A percentile compares a stretch with the other conserved stretches of the same genome.
Conservation (phyloP, 768 basidiomycete genomes). For the Lanmaoa pseudosensibilis region DNA sequence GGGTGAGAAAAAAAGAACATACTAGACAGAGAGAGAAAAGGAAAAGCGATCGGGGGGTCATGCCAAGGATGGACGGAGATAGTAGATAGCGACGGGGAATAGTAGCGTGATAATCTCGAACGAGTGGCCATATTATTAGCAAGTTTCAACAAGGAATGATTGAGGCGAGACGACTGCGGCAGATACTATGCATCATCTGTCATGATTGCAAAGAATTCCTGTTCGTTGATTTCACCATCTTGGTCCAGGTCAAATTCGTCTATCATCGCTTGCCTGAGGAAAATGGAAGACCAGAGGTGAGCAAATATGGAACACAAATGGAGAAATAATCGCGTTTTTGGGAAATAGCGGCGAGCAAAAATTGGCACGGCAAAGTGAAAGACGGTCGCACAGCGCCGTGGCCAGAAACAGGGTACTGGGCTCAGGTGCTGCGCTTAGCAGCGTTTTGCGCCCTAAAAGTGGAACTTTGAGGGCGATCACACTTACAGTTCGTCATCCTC, state of each 20-base stretch:
- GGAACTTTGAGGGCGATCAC: conserved; percentile 3
- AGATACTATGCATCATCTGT: conserved; percentile 72
- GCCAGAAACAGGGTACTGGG: conserved; percentile 32
- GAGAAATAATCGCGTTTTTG: conserved; percentile 13
- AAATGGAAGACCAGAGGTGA: conserved; percentile 32
- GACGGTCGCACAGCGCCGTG: conserved; percentile 20
- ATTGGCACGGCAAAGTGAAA: conserved; percentile 15
- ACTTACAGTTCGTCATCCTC: conserved; percentile 97
- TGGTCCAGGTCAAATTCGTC: conserved; percentile 99
- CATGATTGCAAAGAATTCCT: conserved; percentile 98
- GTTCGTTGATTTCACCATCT: conserved; percentile 95
- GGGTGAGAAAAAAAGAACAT: conserved; percentile 20
- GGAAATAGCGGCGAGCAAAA: conserved; percentile 29
- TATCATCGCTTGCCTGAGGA: conserved; percentile 95
- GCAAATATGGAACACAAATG: conserved; percentile 28
- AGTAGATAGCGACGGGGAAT: conserved; percentile 20
- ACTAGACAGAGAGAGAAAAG: conserved; percentile 12
- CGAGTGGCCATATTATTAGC: conserved; percentile 7
- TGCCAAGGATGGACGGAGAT: conserved; percentile 12
- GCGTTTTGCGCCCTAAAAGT: conserved; percentile 18
- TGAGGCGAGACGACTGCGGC: not conserved
- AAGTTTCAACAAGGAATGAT: not conserved
- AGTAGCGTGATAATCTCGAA: conserved; percentile 10
- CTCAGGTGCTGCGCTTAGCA: conserved; percentile 24
- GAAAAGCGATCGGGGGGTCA: conserved; percentile 22